phyloP scores from a whole-genome alignment of 805 yeast genomes.

The Lipomyces japonicus region DNA sequence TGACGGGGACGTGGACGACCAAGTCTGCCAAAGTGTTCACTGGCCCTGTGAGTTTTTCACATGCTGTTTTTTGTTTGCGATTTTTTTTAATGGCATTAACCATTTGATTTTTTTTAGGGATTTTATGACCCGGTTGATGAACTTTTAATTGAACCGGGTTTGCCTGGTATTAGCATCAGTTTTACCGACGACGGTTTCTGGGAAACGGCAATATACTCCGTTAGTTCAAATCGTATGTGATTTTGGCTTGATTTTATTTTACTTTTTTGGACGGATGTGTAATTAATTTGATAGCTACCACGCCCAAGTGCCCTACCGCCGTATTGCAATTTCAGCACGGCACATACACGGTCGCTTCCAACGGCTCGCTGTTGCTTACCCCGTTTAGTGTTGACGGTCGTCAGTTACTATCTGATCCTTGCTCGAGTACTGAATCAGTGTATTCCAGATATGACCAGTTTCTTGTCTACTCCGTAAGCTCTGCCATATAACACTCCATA shows the following conservation, averaged over 20 bases:
- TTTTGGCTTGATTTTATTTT: background rate
- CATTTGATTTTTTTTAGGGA: constrained; percentile 30
- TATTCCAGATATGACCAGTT: constrained; percentile 72
- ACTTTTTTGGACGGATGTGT: background rate
- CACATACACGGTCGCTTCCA: constrained; percentile 54
- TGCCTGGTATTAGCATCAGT: constrained; percentile 90
- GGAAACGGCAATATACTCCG: constrained; percentile 85
- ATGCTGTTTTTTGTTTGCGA: background rate
- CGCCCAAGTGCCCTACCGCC: constrained; percentile 82
- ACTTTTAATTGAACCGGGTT: constrained; percentile 86
- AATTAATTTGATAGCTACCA: constrained; percentile 35
- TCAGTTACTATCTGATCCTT: constrained; percentile 84
- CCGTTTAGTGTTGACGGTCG: constrained; percentile 90
- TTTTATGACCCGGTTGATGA: constrained; percentile 97
- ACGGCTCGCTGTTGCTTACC: constrained; percentile 64
- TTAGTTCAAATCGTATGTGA: constrained; percentile 56
- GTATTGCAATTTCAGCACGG: constrained; percentile 88
- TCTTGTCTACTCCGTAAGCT: constrained; percentile 33
- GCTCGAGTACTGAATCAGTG: constrained; percentile 44
- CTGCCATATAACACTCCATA: background rate
- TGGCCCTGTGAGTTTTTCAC: constrained; percentile 56
- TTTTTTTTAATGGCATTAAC: background rate
- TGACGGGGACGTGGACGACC: constrained; percentile 86
- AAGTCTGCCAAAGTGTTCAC: constrained; percentile 93
- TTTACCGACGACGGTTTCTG: constrained; percentile 89